These are phyloP conservation scores for Teratosphaeria viscida DNA, from an alignment of 2,329 filamentous ascomycete species.

Conservation along the genomic window DNA sequence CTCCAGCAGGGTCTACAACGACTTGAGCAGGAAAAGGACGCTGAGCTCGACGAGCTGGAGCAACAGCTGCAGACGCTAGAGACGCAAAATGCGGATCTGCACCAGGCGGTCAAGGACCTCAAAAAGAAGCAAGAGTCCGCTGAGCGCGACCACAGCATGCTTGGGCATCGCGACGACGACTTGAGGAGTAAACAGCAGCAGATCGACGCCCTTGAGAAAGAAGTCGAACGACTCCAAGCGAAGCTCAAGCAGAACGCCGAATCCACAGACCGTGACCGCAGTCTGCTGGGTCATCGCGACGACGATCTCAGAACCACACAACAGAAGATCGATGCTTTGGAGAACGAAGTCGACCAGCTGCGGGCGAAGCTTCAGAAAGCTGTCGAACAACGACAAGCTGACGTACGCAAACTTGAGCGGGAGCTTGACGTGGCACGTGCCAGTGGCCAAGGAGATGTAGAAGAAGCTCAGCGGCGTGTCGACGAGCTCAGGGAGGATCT, in stretches of 20 bases:
- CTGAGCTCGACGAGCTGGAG: slow-evolving; percentile 28
- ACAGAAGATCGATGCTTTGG: slow-evolving; percentile 18
- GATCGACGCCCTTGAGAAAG: slow-evolving; percentile 21
- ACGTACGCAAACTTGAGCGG: slow-evolving; percentile 32
- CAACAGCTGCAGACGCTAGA: slow-evolving; percentile 22
- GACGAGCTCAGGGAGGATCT: slow-evolving; percentile 45
- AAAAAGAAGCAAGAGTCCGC: slow-evolving; percentile 12
- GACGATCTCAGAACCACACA: slow-evolving; percentile 15
- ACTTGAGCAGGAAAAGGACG: slow-evolving; percentile 26
- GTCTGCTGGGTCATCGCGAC: slow-evolving; percentile 18
- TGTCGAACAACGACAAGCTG: slow-evolving; percentile 19
- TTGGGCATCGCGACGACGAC: slow-evolving; percentile 18
- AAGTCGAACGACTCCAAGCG: slow-evolving; percentile 28
- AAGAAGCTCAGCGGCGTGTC: slow-evolving; percentile 27
- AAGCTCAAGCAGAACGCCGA: slow-evolving; percentile 25
- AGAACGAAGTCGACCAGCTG: slow-evolving; percentile 27
- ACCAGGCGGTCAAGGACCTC: slow-evolving; percentile 15
- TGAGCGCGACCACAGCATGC: slow-evolving; percentile 19
- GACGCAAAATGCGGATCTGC: slow-evolving; percentile 20
- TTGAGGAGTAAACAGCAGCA: slow-evolving; percentile 12
- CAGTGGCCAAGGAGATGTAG: slow-evolving; percentile 12
- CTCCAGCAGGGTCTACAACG: slow-evolving; percentile 24
- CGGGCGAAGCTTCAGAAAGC: slow-evolving; percentile 27
- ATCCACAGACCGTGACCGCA: slow-evolving; percentile 18
- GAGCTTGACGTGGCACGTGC: slow-evolving; percentile 28